Conservation (phyloP, 2,329 filamentous ascomycete genomes). For the Botrytis deweyae region DNA sequence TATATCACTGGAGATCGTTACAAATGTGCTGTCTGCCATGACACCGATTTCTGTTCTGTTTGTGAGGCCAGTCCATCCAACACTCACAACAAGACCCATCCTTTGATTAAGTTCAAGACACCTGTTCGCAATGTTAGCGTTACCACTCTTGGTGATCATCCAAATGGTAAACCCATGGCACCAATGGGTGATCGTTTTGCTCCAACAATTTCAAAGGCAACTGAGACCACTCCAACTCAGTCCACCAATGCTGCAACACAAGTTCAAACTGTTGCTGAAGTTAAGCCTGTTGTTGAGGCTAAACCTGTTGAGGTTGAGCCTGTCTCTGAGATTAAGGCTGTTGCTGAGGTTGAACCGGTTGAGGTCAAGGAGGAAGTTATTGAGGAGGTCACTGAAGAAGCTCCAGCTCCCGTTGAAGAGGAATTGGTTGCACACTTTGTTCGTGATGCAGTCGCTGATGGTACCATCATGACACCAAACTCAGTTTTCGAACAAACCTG, state of each 20-base stretch:
- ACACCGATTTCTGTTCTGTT: conserved; percentile 90
- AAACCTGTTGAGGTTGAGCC: conserved; percentile 38
- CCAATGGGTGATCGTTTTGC: conserved; percentile 66
- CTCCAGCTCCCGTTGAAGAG: conserved; percentile 35
- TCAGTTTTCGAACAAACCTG: conserved; percentile 85
- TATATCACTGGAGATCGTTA: conserved; percentile 89
- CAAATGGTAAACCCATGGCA: conserved; percentile 62
- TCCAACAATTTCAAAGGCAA: conserved; percentile 49
- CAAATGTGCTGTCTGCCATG: conserved; percentile 95
- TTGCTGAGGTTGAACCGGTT: conserved; percentile 35
- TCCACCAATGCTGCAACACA: conserved; percentile 55
- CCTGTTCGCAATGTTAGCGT: conserved; percentile 86
- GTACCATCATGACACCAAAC: conserved; percentile 67
- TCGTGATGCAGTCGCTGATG: conserved; percentile 75
- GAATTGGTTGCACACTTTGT: conserved; percentile 68
- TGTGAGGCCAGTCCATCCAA: conserved; percentile 88
- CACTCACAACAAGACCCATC: conserved; percentile 91
- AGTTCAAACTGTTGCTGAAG: conserved; percentile 72
- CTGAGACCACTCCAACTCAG: conserved; percentile 49
- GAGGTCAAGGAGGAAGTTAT: conserved; percentile 25
- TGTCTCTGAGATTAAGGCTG: conserved; percentile 44
- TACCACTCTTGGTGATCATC: conserved; percentile 77
- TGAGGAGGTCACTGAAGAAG: conserved; percentile 36
- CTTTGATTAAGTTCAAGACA: conserved; percentile 94
- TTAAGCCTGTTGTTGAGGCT: conserved; percentile 61